Base-by-base conservation (phyloP, 345 rosid genomes). In the Brassica incana region DNA sequence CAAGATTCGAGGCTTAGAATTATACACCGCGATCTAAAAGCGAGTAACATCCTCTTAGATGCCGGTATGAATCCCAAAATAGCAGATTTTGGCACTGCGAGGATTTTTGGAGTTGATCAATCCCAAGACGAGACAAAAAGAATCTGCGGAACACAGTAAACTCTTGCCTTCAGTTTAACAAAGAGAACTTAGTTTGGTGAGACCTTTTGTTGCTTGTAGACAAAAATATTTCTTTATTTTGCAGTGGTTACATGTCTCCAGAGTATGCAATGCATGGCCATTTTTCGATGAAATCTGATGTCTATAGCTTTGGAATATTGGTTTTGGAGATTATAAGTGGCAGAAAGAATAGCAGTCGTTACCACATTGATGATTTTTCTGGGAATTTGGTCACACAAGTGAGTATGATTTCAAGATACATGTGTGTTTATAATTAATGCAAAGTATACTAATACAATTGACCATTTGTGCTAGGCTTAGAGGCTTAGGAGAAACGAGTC, bases 361-460 rank as follows among this genome's bases (percentile, higher is more conserved):
- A 35, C 58, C 2, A 77, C 20, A 33, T 69, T 15, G 40, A 67
- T 52, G 82, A 11, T 43, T 16, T 60, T 61, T 25, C 4, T 48
- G 18, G 36, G 16, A 65, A 75, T 74, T 73, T 72, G 30, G 69
- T 72, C 71, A 76, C 68, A 73, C 71, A 81, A 81, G 86, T 84
- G 16, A 54, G 74, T 60, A 60, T 60, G 12, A 58, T 58, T 58
- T 58, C 11, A 56, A 36, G 40, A 36, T 36, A 36, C 40, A 36
- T 36, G 9, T 36, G 40, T 0, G 27, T 54, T 36, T 54, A 36
- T 20, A 8, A 58, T 58, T 18, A 56, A 58, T 2, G 29, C 62
- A 8, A 58, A 2, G 62, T 3, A 8, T 27, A 32, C 9, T 7
- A 36, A 36, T 6, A 36, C 7, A 36, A 36, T 35, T 23, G 14